Evolutionary conservation across 2,329 filamentous ascomycete genomes (phyloP).

Genomic region (Curvularia hawaiiensis): DNA sequence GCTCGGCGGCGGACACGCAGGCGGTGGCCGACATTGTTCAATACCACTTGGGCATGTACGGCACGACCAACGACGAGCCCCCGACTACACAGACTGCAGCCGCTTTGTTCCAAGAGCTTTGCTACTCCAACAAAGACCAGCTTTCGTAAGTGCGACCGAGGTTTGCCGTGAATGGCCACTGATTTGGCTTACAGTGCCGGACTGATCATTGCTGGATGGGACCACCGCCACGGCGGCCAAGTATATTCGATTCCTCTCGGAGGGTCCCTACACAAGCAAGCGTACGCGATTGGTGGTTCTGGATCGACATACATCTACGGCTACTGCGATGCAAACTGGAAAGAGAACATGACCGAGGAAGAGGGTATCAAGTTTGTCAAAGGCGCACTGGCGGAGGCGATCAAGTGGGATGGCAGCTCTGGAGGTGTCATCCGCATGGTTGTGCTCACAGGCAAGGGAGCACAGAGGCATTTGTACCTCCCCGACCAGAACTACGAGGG

Average conservation of each 20-base stretch:
- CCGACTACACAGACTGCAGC: constrained; percentile 96
- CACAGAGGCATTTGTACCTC: constrained; percentile 91
- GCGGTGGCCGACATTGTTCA: constrained; percentile 98
- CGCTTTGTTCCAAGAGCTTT: constrained; percentile 96
- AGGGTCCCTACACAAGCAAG: constrained; percentile 95
- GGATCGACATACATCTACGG: constrained; percentile 99
- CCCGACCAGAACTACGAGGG: constrained; percentile 84
- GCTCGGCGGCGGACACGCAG: constrained; percentile 96
- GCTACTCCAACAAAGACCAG: constrained; percentile 95
- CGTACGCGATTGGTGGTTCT: constrained; percentile 94
- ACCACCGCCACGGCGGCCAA: constrained; percentile 91
- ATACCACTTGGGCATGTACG: constrained; percentile 93
- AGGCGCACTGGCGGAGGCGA: constrained; percentile 86
- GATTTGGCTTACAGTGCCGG: constrained; percentile 69
- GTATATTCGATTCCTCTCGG: constrained; percentile 97
- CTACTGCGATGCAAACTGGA: constrained; percentile 97
- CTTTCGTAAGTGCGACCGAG: constrained; percentile 68
- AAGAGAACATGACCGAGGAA: constrained; percentile 88
- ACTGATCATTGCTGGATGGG: constrained; percentile 98
- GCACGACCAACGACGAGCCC: constrained; percentile 84
- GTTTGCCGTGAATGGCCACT: constrained; percentile 15
- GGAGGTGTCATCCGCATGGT: constrained; percentile 98
- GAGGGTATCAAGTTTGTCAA: constrained; percentile 95
- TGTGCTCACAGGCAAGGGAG: constrained; percentile 87
- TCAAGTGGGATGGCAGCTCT: constrained; percentile 99